Base-by-base conservation (phyloP, 768 basidiomycete genomes). In the Psilocybe cyanescens region DNA sequence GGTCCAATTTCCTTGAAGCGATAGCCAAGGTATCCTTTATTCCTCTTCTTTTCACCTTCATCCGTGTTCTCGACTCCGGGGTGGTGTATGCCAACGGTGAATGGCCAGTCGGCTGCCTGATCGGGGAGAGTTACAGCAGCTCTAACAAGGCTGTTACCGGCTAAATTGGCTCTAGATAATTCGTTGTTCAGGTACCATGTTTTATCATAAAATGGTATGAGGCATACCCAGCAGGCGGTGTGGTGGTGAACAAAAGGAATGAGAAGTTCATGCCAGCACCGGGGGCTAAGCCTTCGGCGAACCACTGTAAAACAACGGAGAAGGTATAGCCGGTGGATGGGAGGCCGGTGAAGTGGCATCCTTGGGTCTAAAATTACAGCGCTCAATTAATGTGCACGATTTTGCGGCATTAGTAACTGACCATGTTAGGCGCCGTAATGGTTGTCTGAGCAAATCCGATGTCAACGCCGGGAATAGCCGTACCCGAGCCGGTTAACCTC, bases 331-430 rank as follows among this genome's bases (percentile, higher is more conserved):
- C 51, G 14, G 16, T n/a, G 16, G 51, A 14, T n/a, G 51, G 51
- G 12, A 53, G 33, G 4, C 51, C 51, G 5, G 51, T 53, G 51
- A 53, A 53, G 31, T 53, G 51, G 30, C 51, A 53, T 17, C 51
- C 51, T 53, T 53, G 16, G 33, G 16, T 53, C 51, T 53, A 19
- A 16, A 24, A 35, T 11, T 7, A 31, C 14, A n/a, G 47, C 9
- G 49, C 8, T 9, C 30, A 50, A 16, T 17, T 24, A 24, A 24
- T 24, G 24, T 24, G 24, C 24, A 24, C 24, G 24, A 24, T 24
- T 24, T 24, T 24, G 24, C 24, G 24, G 24, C 24, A 24, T n/a
- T 16, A 11, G 5, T n/a, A 12, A 17, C 51, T 19, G n/a, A 35
- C 30, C n/a, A 16, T 9, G n/a, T 53, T 53, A 17, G 51, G 8